Percentiles rank a stretch among this genome's conserved stretches.
phyloP scores from a whole-genome alignment of 2,329 filamentous ascomycete genomes.

The Arthrobotrys pseudoclavata region DNA sequence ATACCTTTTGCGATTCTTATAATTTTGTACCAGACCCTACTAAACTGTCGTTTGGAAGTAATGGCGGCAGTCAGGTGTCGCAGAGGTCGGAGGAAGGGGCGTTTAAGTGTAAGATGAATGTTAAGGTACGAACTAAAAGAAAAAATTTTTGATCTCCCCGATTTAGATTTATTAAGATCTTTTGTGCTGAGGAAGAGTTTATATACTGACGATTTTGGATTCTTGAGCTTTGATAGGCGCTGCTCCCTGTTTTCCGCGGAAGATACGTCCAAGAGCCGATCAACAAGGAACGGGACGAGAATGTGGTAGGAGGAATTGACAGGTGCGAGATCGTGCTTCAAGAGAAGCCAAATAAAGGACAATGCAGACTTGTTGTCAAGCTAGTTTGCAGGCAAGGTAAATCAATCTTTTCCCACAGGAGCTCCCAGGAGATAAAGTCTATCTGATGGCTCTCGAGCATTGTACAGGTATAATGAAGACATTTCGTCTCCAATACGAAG shows the following conservation, averaged over 20 bases:
- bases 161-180: too few relatives aligned
- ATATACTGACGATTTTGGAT: background rate
- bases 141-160: background rate
- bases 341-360: slow-evolving; percentile 68
- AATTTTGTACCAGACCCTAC: slow-evolving; percentile 51
- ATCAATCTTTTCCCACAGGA: too few relatives aligned
- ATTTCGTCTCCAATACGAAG: slow-evolving; percentile 71
- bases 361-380: slow-evolving; percentile 70
- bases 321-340: slow-evolving; percentile 70
- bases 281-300: slow-evolving; percentile 66
- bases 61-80: slow-evolving; percentile 41
- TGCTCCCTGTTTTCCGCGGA: slow-evolving; percentile 71
- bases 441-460: slow-evolving; percentile 36
- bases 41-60: slow-evolving; percentile 47
- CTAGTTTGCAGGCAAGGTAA: slow-evolving; percentile 70
- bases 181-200: background rate
- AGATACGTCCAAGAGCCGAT: slow-evolving; percentile 67
- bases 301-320: slow-evolving; percentile 67
- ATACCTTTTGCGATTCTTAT: slow-evolving; percentile 53
- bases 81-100: slow-evolving; percentile 35
- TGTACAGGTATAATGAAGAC: slow-evolving; percentile 69
- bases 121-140: slow-evolving; percentile 25
- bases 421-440: background rate
- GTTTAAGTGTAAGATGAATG: slow-evolving; percentile 53
- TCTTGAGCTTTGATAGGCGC: slow-evolving; percentile 59